Percentiles rank a stretch among this genome's conserved stretches.
Conservation (phyloP, 2,329 filamentous ascomycete species). For the Monilinia laxa region DNA sequence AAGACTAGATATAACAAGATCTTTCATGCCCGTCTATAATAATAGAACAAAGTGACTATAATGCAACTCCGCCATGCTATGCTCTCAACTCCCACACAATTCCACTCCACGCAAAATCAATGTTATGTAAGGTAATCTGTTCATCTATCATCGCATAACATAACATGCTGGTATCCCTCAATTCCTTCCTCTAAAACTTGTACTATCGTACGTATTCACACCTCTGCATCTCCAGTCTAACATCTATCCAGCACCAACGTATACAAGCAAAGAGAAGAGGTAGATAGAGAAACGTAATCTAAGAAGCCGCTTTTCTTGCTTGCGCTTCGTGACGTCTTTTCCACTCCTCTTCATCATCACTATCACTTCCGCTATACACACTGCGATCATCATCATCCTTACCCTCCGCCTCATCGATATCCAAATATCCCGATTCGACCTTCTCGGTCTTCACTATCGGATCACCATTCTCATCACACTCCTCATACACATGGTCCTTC, state of each 20-base stretch:
- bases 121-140: neutral
- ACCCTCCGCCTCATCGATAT: slow-evolving; percentile 22
- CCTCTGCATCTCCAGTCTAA: neutral
- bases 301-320: slow-evolving; percentile 15
- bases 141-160: neutral
- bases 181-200: neutral
- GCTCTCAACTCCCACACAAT: neutral
- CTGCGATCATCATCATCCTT: slow-evolving; percentile 49
- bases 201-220: neutral
- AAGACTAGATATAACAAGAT: neutral
- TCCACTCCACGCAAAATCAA: neutral
- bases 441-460: neutral
- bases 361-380: slow-evolving; percentile 62
- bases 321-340: slow-evolving; percentile 57
- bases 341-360: slow-evolving; percentile 56
- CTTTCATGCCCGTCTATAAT: neutral
- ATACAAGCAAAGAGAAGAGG: neutral
- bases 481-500: slow-evolving; percentile 42
- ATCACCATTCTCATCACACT: slow-evolving; percentile 9
- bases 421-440: slow-evolving; percentile 23
- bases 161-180: neutral
- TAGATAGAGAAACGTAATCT: neutral
- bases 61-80: neutral
- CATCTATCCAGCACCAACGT: neutral
- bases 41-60: neutral